Percentiles rank a stretch among this genome's conserved stretches.
Evolutionary conservation across 164 flowering plant species (phyloP).

Genomic region (Vitis rotundifolia): DNA sequence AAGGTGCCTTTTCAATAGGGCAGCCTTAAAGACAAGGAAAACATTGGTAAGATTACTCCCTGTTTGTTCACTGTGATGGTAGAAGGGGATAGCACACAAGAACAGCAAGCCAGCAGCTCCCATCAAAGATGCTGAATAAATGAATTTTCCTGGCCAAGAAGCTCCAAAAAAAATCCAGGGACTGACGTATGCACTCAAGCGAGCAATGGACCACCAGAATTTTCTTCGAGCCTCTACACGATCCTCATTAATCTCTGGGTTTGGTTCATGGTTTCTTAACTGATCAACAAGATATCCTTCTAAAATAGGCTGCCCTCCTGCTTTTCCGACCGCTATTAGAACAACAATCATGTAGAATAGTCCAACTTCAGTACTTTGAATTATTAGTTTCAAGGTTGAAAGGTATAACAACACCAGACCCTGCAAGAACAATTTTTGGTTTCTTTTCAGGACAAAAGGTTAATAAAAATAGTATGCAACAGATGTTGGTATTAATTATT

Average conservation of each 20-base stretch:
- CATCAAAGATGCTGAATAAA: conserved; percentile 2
- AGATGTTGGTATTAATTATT: no score
- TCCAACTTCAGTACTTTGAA: neutral
- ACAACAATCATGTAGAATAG: conserved; percentile 11
- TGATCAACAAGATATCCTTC: conserved; percentile 17
- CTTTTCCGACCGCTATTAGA: conserved; percentile 23
- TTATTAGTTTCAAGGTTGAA: neutral
- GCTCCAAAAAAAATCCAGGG: neutral
- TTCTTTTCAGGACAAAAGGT: no score
- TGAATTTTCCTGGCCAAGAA: neutral
- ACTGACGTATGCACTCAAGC: neutral
- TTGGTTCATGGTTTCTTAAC: conserved; percentile 3
- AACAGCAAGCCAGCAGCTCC: conserved; percentile 7
- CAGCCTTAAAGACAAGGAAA: conserved; percentile 10
- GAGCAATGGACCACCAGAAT: conserved; percentile 16
- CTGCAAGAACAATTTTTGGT: neutral
- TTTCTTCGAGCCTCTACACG: neutral
- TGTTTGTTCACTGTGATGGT: conserved; percentile 4
- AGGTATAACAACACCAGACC: neutral
- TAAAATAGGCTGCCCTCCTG: conserved; percentile 12
- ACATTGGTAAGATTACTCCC: conserved; percentile 16
- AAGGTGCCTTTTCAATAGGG: conserved; percentile 18
- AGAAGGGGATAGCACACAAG: conserved; percentile 8
- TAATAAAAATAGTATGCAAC: no score
- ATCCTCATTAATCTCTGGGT: neutral